A percentile compares a stretch with the other conserved stretches of the same genome.
Evolutionary conservation across 176 grass and related monocot species (phyloP).

Genomic region (Bolboschoenus planiculmis): DNA sequence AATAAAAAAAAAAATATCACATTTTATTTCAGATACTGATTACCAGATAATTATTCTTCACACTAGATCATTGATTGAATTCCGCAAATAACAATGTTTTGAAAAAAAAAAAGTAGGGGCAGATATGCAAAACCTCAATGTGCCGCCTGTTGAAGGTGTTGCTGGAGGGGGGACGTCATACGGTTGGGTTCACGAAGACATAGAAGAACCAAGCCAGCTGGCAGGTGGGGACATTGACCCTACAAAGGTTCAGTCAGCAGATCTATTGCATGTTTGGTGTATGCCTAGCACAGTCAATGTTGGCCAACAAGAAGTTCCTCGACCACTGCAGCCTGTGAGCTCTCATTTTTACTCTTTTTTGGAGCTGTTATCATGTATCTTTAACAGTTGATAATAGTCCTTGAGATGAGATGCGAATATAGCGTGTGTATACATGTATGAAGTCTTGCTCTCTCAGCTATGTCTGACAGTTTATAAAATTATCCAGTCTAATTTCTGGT

Average conservation of each 20-base stretch:
- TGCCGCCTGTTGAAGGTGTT: constrained; percentile 85
- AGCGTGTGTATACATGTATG: not conserved
- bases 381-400: not conserved
- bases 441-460: not conserved
- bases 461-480: not conserved
- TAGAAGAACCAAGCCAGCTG: constrained; percentile 33
- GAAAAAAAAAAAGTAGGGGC: constrained; percentile 24
- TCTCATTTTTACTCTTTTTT: constrained; percentile 26
- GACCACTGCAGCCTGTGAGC: constrained; percentile 76
- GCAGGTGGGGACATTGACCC: constrained; percentile 45
- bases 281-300: constrained; percentile 93
- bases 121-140: constrained; percentile 34
- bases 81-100: not conserved
- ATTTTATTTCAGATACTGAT: not conserved
- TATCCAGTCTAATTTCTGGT: not conserved
- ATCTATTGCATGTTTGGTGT: constrained; percentile 94
- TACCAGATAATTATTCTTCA: not conserved
- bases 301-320: constrained; percentile 78
- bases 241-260: constrained; percentile 53
- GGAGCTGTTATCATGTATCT: not conserved
- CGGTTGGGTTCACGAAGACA: constrained; percentile 73
- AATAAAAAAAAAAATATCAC: not conserved
- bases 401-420: not conserved
- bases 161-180: constrained; percentile 96
- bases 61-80: not conserved